Evolutionary conservation across 2,329 filamentous ascomycete species (phyloP).

Genomic region (Diaporthe sp.): DNA sequence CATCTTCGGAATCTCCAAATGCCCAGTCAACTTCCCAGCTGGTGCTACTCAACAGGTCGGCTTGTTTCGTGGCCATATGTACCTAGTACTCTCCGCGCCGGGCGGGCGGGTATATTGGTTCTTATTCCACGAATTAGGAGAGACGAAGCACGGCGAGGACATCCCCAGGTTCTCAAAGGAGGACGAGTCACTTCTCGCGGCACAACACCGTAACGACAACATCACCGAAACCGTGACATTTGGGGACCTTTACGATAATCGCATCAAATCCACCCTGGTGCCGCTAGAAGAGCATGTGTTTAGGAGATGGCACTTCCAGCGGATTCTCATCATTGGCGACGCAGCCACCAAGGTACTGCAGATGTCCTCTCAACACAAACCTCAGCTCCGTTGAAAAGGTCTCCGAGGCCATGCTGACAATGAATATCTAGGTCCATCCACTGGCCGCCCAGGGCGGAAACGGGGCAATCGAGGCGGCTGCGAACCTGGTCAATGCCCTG

Average conservation of each 20-base stretch:
- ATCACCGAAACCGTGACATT: neutral
- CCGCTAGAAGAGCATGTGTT: neutral
- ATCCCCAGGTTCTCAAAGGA: neutral
- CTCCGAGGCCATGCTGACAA: neutral
- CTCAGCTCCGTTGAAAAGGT: neutral
- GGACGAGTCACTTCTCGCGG: neutral
- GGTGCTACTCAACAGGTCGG: neutral
- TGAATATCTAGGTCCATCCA: neutral
- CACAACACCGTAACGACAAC: neutral
- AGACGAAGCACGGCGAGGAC: neutral
- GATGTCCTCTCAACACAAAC: neutral
- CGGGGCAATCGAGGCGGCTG: neutral
- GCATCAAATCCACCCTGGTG: neutral
- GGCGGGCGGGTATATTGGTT: neutral
- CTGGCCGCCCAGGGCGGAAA: neutral
- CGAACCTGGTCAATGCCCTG: neutral
- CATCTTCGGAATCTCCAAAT: neutral
- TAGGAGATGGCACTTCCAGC: slow-evolving; percentile 6
- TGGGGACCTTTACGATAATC: neutral
- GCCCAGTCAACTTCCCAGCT: neutral
- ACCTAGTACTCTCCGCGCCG: neutral
- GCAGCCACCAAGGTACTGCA: neutral
- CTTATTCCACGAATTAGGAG: neutral
- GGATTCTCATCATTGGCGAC: slow-evolving; percentile 1
- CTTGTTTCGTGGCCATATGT: neutral